Evolutionary conservation across 495 filamentous ascomycete genomes (phyloP), one percentile per base, ranked within the genome.

Genomic region (Evernia prunastri): DNA sequence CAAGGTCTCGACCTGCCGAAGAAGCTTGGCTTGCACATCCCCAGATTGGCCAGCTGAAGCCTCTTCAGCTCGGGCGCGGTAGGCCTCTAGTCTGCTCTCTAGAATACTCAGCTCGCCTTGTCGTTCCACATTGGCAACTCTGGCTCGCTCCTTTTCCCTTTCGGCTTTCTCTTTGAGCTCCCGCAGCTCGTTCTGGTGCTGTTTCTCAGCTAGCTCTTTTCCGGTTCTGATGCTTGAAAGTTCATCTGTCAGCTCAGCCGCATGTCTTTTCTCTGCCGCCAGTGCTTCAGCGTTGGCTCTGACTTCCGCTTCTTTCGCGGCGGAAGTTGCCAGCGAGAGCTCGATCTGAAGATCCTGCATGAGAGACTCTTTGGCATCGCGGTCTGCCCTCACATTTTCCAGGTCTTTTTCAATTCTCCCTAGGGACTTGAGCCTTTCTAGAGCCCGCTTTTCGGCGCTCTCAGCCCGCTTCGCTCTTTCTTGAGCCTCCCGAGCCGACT

Each of bases 1-100:
- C 58, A 99, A 76, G 4, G 90, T 97, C 79, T 99, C 95, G 36
- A 97, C 86, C 75, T 97, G 95, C 53, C 95, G 85, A 27, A 97
- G 78, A 29, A 99, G 80, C 72, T 97, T 96, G 29, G 88, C 90
- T 68, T 96, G 91, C 0, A 89, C 86, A 71, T 97, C 92, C 10
- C 91, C 88, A 9, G 82, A 82, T 47, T 84, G 82, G 25, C 91
- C 89, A 8, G 91, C 91, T 0, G 91, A 92, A 6, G 87, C 90
- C 73, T 99, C 95, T 77, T 99, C 95, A 12, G 89, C 91, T 27
- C 89, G 82, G 25, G 86, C 82, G 23, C 95, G 86, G 71, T 96
- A 84, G 43, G 88, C 87, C 71, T 99, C 95, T 69, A 97, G 81
- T 70, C 94, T 94, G 70, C 87, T 88, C 75, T 99, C 95, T 69